phyloP scores from a whole-genome alignment of 768 basidiomycete species.

The Favolaschia claudopus region DNA sequence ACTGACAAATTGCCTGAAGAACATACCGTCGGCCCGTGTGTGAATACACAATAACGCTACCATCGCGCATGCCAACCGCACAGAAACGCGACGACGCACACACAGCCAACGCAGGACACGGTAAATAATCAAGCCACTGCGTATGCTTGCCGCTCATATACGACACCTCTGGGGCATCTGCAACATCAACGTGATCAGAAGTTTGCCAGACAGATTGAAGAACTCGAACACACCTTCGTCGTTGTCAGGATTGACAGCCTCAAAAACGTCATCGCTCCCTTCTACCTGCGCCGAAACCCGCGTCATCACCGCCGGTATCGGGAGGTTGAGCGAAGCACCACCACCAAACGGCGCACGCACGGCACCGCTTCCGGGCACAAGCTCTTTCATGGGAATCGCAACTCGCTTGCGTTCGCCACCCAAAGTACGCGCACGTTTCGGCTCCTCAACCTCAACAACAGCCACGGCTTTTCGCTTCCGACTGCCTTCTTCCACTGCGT shows the following conservation, averaged over 20 bases:
- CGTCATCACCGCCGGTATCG: conserved; percentile 67
- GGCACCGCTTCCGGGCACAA: conserved; percentile 39
- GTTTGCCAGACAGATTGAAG: conserved; percentile 1
- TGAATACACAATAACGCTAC: conserved; percentile 84
- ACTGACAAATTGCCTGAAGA: neutral
- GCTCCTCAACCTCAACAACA: conserved; percentile 44
- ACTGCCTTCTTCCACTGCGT: conserved; percentile 39
- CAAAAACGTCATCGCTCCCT: conserved; percentile 71
- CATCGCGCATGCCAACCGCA: conserved; percentile 83
- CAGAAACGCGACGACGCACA: conserved; percentile 72
- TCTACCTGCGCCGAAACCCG: conserved; percentile 67
- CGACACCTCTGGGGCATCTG: conserved; percentile 74
- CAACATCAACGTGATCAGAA: conserved; percentile 1
- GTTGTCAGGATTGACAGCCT: conserved; percentile 79
- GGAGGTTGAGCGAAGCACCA: conserved; percentile 47
- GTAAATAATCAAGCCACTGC: conserved; percentile 91
- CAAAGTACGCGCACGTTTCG: conserved; percentile 55
- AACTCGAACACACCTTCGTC: conserved; percentile 52
- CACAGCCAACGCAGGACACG: conserved; percentile 71
- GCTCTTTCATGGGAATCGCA: conserved; percentile 59
- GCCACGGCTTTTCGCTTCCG: conserved; percentile 65
- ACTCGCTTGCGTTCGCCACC: conserved; percentile 72
- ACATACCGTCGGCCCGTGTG: conserved; percentile 81
- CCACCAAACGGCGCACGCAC: conserved; percentile 29
- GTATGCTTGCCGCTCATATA: conserved; percentile 71